These are phyloP conservation scores for Tranzscheliella williamsii DNA, from an alignment of 1,284 basidiomycete genomes.

Conservation along the genomic window DNA sequence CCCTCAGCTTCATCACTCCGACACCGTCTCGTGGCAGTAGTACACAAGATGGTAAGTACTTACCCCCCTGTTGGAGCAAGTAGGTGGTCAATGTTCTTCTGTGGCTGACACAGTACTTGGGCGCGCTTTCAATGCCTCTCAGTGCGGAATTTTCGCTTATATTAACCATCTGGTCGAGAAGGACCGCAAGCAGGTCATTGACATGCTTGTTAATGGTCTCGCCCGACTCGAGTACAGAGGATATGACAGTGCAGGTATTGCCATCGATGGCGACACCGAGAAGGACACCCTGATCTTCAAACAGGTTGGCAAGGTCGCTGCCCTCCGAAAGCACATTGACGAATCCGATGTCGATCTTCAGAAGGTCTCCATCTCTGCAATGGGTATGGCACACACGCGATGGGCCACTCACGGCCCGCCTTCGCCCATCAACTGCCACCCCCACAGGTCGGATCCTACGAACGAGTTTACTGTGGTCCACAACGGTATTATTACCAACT, in stretches of 20 bases:
- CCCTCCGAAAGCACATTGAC: slow-evolving; percentile 87
- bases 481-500: slow-evolving; percentile 99
- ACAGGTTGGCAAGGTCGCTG: slow-evolving; percentile 96
- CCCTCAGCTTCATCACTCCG: slow-evolving; percentile 3
- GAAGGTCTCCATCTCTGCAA: slow-evolving; percentile 83
- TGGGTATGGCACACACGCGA: slow-evolving; percentile 97
- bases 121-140: slow-evolving; percentile 1
- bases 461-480: slow-evolving; percentile 92
- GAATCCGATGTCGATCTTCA: slow-evolving; percentile 75
- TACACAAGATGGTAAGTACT: slow-evolving; percentile 21
- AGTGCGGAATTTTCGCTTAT: slow-evolving; percentile 61
- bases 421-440: slow-evolving; percentile 89
- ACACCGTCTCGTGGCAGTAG: too few species aligned
- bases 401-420: slow-evolving; percentile 98
- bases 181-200: slow-evolving; percentile 89
- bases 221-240: slow-evolving; percentile 96
- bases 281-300: slow-evolving; percentile 84
- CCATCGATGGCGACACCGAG: slow-evolving; percentile 88
- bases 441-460: slow-evolving; percentile 80
- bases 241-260: slow-evolving; percentile 91
- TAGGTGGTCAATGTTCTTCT: too few species aligned
- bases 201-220: slow-evolving; percentile 88
- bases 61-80: too few species aligned
- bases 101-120: neutral
- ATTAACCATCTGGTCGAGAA: slow-evolving; percentile 61